Evolutionary conservation across 139 green algal genomes (phyloP).

Genomic region (Picochlorum sp.): DNA sequence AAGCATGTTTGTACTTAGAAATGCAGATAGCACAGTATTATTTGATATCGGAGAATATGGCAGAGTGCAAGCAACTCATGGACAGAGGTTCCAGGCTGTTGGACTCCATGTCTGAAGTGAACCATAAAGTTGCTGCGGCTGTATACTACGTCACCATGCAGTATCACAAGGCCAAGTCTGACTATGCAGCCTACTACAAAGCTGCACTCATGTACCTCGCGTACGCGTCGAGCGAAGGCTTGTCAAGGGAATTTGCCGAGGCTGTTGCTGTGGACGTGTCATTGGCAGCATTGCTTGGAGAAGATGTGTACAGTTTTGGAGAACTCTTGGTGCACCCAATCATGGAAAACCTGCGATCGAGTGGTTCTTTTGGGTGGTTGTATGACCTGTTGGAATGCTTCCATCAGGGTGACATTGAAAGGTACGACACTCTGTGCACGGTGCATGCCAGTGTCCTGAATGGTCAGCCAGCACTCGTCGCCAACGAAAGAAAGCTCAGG

Average conservation of each 20-base stretch:
- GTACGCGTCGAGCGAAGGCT: conserved; percentile 72
- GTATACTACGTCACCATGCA: conserved; percentile 78
- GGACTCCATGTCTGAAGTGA: conserved; percentile 58
- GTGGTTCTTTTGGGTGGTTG: conserved; percentile 67
- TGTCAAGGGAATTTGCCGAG: conserved; percentile 67
- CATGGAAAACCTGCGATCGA: conserved; percentile 61
- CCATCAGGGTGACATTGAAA: conserved; percentile 82
- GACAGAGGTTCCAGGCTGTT: conserved; percentile 48
- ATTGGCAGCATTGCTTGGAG: conserved; percentile 88
- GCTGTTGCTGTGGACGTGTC: conserved; percentile 87
- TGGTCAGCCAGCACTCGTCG: conserved; percentile 84
- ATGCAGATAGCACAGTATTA: conserved; percentile 88
- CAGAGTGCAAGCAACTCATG: conserved; percentile 67
- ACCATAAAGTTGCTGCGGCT: conserved; percentile 77
- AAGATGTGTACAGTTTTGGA: conserved; percentile 94
- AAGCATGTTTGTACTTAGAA: conserved; percentile 82
- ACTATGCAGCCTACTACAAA: conserved; percentile 84
- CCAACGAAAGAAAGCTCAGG: conserved; percentile 72
- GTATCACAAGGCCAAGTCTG: conserved; percentile 72
- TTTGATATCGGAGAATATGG: conserved; percentile 45
- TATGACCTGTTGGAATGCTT: conserved; percentile 78
- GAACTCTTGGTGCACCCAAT: conserved; percentile 97
- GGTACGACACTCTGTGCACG: conserved; percentile 83
- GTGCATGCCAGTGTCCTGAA: conserved; percentile 72
- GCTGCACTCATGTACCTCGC: conserved; percentile 81